A percentile compares a stretch with the other conserved stretches of the same genome.
Conservation (phyloP, 768 basidiomycete species). For the Kwoniella newhampshirensis region DNA sequence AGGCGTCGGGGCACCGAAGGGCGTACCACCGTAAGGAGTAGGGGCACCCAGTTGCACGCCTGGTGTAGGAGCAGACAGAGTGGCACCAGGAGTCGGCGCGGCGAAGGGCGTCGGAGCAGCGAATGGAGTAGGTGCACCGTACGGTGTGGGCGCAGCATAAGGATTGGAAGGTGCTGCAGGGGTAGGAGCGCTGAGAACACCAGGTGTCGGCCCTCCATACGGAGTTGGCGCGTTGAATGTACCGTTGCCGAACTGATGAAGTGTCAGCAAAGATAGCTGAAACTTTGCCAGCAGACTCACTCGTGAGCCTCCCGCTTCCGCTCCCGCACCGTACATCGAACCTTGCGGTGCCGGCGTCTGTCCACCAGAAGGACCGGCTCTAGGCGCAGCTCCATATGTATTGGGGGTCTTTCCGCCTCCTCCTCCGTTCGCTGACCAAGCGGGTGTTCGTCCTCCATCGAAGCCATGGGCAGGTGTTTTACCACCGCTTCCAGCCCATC, state of each 20-base stretch:
- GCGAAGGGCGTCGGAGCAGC: constrained; percentile 28
- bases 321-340: constrained; percentile 16
- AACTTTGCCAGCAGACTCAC: constrained; percentile 19
- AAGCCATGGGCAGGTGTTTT: constrained; percentile 58
- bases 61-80: constrained; percentile 55
- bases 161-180: constrained; percentile 57
- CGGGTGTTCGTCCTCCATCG: constrained; percentile 35
- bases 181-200: constrained; percentile 46
- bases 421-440: constrained; percentile 15
- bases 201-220: constrained; percentile 27
- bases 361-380: constrained; percentile 27
- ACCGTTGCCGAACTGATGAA: constrained; percentile 17
- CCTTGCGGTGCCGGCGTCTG: constrained; percentile 32
- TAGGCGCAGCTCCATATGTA: constrained; percentile 15
- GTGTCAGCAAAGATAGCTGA: constrained; percentile 3
- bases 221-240: constrained; percentile 27
- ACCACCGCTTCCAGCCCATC: constrained; percentile 53
- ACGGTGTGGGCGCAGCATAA: constrained; percentile 47
- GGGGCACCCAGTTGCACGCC: constrained; percentile 37
- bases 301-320: constrained; percentile 26
- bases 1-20: constrained; percentile 45
- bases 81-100: constrained; percentile 56
- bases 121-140: constrained; percentile 45
- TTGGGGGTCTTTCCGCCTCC: constrained; percentile 29
- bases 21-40: constrained; percentile 40